Percentiles rank a stretch among this genome's conserved stretches.
phyloP scores from a whole-genome alignment of 1,139 yeast genomes.

The Sugiyamaella japonica region DNA sequence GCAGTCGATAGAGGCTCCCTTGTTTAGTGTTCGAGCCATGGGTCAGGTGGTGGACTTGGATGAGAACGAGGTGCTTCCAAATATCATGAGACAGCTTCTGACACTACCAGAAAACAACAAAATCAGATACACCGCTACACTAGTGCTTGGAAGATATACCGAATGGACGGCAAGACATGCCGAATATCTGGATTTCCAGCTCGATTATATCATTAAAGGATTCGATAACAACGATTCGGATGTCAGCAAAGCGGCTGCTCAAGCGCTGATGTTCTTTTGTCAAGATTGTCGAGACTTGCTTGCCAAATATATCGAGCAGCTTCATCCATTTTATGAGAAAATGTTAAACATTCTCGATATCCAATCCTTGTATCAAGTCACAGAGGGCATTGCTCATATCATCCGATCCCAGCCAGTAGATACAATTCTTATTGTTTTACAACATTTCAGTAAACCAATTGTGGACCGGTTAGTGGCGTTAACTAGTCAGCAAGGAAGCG shows the following conservation, averaged over 20 bases:
- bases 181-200: constrained; percentile 74
- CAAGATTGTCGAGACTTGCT: constrained; percentile 79
- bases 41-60: constrained; percentile 79
- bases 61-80: constrained; percentile 72
- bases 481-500: constrained; percentile 38
- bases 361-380: constrained; percentile 72
- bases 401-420: constrained; percentile 56
- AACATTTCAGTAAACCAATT: constrained; percentile 70
- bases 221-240: constrained; percentile 54
- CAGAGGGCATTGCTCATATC: constrained; percentile 89
- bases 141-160: constrained; percentile 91
- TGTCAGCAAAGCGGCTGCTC: constrained; percentile 82
- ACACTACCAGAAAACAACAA: constrained; percentile 83
- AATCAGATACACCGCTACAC: constrained; percentile 86
- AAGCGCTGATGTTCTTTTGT: constrained; percentile 92
- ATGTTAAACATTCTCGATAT: constrained; percentile 58
- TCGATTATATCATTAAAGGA: constrained; percentile 81
- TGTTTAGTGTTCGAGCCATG: constrained; percentile 90
- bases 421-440: constrained; percentile 48
- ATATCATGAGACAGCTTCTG: constrained; percentile 67
- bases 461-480: constrained; percentile 47
- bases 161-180: constrained; percentile 93
- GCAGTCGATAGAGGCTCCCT: constrained; percentile 90
- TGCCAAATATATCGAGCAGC: constrained; percentile 70
- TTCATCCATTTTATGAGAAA: constrained; percentile 71